Percentiles rank a stretch among this genome's conserved stretches.
phyloP scores from a whole-genome alignment of 306 rosid genomes.

The Begonia peltatifolia region DNA sequence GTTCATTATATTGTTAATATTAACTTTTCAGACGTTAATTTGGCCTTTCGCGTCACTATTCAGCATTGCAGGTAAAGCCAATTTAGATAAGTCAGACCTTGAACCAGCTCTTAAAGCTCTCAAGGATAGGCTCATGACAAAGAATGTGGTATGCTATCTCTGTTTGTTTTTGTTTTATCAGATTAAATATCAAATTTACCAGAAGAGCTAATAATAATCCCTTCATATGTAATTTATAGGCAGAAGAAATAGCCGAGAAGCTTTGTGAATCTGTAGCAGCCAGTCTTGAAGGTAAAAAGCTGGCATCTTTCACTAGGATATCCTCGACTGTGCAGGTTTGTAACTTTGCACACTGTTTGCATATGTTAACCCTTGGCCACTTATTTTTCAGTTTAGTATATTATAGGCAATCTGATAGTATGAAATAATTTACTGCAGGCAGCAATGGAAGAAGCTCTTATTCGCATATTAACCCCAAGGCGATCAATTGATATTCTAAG shows the following conservation, averaged over 20 bases:
- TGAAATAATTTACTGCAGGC: constrained; percentile 25
- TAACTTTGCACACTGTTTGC: constrained; percentile 4
- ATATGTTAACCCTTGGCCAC: neutral
- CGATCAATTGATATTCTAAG: constrained; percentile 92
- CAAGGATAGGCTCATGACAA: constrained; percentile 96
- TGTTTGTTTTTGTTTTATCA: too few relatives aligned
- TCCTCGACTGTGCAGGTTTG: constrained; percentile 95
- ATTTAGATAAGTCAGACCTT: constrained; percentile 87
- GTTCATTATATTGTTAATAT: neutral
- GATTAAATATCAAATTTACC: too few relatives aligned
- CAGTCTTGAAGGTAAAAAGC: constrained; percentile 93
- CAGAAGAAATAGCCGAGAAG: constrained; percentile 98
- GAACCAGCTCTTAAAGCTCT: constrained; percentile 95
- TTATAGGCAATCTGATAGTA: neutral
- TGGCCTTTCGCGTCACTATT: constrained; percentile 1
- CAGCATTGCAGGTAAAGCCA: constrained; percentile 96
- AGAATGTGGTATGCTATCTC: constrained; percentile 76
- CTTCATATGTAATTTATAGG: constrained; percentile 27
- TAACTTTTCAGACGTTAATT: neutral
- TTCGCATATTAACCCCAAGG: constrained; percentile 83
- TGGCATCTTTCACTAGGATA: constrained; percentile 86
- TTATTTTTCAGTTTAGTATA: neutral
- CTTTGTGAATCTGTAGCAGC: constrained; percentile 97
- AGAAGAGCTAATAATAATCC: too few relatives aligned
- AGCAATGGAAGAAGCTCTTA: constrained; percentile 97